Evolutionary conservation across 371 early-diverging fungal genomes (phyloP).

Genomic region (Mucor sp.): DNA sequence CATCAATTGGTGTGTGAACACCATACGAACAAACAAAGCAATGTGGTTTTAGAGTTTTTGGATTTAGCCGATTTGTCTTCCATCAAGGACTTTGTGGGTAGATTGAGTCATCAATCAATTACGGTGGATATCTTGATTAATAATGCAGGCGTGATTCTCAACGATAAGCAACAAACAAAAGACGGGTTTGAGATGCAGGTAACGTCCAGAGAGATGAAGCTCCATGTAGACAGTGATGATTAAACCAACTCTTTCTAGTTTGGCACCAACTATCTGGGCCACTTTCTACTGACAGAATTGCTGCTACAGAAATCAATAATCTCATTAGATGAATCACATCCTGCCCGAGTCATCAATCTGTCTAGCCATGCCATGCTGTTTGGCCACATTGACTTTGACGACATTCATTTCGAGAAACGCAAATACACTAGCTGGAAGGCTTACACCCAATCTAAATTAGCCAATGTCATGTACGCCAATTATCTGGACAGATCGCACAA

Average conservation of each 20-base stretch:
- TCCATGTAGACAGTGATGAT: no score
- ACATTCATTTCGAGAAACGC: slow-evolving; percentile 19
- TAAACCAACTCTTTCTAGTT: slow-evolving; percentile 21
- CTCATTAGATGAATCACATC: slow-evolving; percentile 18
- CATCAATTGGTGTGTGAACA: slow-evolving; percentile 6
- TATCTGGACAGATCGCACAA: slow-evolving; percentile 49
- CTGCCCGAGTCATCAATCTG: slow-evolving; percentile 50
- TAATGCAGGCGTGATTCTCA: slow-evolving; percentile 61
- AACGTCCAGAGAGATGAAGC: neutral
- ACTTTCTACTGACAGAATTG: slow-evolving; percentile 40
- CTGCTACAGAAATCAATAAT: slow-evolving; percentile 11
- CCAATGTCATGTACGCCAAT: slow-evolving; percentile 66
- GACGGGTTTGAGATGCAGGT: slow-evolving; percentile 71
- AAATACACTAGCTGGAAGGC: slow-evolving; percentile 11
- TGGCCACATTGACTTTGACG: slow-evolving; percentile 35
- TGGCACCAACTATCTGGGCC: slow-evolving; percentile 74
- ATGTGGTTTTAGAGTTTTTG: slow-evolving; percentile 6
- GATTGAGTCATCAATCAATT: neutral
- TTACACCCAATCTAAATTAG: slow-evolving; percentile 66
- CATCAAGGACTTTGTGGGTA: slow-evolving; percentile 12
- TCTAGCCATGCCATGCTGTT: slow-evolving; percentile 17
- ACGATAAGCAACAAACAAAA: slow-evolving; percentile 22
- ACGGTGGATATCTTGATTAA: slow-evolving; percentile 57
- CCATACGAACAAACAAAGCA: neutral
- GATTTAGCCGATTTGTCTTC: slow-evolving; percentile 20